phyloP scores from a whole-genome alignment of 2,329 filamentous ascomycete species.

The Colletotrichum gloeosporioides region DNA sequence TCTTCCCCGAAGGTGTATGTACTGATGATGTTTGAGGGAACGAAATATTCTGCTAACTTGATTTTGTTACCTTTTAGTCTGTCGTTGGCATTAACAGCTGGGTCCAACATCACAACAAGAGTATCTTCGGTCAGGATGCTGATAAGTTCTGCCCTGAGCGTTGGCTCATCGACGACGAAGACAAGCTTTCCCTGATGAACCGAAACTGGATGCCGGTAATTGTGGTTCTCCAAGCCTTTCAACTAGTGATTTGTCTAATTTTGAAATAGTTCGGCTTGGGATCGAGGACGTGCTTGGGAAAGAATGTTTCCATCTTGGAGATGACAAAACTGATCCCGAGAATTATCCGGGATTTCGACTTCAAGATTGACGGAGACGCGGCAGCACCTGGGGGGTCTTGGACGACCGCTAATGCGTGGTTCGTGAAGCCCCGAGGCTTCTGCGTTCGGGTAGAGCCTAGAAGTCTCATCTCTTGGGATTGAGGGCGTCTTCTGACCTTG shows the following conservation, averaged over 20 bases:
- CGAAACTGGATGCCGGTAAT: conserved; percentile 33
- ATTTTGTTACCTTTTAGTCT: conserved; percentile 20
- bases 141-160: conserved; percentile 43
- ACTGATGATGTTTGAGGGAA: not conserved
- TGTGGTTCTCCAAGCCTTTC: not conserved
- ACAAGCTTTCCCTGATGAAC: conserved; percentile 31
- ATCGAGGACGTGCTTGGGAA: conserved; percentile 47
- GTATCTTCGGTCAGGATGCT: conserved; percentile 37
- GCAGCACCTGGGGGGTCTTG: conserved; percentile 24
- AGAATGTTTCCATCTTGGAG: conserved; percentile 48
- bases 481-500: not conserved
- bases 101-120: conserved; percentile 37
- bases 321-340: conserved; percentile 47
- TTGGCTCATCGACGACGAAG: conserved; percentile 38
- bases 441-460: conserved; percentile 27
- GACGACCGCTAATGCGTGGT: conserved; percentile 44
- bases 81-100: conserved; percentile 41
- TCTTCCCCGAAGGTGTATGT: conserved; percentile 34
- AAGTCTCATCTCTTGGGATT: not conserved
- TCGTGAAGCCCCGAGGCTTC: conserved; percentile 47
- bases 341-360: conserved; percentile 38
- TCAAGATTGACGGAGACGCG: conserved; percentile 27
- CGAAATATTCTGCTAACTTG: too few relatives aligned
- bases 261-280: conserved; percentile 43
- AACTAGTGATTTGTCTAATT: not conserved